Evolutionary conservation across 192 early-diverging fungal species (phyloP), one percentile per base, ranked within the genome.

Genomic region (Coemansia sp.): DNA sequence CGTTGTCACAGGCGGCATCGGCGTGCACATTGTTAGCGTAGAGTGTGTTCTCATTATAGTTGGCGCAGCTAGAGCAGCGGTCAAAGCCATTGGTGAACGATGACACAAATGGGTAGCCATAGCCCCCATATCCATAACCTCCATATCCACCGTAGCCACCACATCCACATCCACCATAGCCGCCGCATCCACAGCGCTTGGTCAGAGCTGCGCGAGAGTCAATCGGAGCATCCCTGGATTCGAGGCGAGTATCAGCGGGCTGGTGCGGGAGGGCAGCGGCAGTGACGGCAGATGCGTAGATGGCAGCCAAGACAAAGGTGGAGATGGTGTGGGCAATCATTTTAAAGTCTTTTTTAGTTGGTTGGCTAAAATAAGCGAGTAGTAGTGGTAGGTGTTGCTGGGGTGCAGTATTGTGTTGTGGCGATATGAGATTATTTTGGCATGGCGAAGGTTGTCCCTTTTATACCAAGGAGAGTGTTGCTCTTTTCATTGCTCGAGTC

Each of bases 41-140:
- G 22, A 71, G 27, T 1, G 69, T 71, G n/a, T 71, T 50, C 27
- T 71, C 69, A 30, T 71, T 71, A 27, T 22, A 71, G 56, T 65
- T 18, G n/a, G 62, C 59, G 34, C 59, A 30, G 61, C 65, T 66
- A 2, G 10, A 39, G 56, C 47, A 58, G 32, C 61, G 53, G 61
- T 50, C 44, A 20, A 70, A 62, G 5, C 18, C 69, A 9, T 47
- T 20, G 45, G 45, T 18, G 18, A 47, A 20, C 18, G 8, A 47
- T 0, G n/a, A 47, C 7, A 47, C 45, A 47, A 20, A 47, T 0
- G 45, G 45, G 8, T 22, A 20, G 18, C 45, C 45, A 9, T 7
- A 10, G 6, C 15, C n/a, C 1, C 40, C 40, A 41, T 41, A 41
- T 15, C 41, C 41, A 16, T 41, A 41, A 0, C 41, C 41, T 6